A percentile compares a stretch with the other conserved stretches of the same genome.
Conservation (phyloP, 768 basidiomycete genomes). For the Rubroboletus satanas region DNA sequence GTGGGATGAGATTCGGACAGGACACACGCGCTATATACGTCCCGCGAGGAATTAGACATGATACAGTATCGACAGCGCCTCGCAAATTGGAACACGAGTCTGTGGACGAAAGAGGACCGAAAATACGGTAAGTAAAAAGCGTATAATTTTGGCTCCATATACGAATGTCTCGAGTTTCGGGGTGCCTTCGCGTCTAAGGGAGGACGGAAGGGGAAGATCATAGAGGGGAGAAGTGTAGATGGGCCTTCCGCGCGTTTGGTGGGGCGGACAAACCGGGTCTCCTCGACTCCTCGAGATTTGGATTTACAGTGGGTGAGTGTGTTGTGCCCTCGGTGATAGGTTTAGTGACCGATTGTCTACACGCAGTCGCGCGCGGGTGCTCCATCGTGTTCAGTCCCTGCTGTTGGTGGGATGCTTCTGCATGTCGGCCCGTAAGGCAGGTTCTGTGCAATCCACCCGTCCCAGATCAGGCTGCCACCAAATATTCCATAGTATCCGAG, state of each 20-base stretch:
- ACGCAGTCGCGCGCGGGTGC: too few relatives aligned
- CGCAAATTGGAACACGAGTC: not conserved
- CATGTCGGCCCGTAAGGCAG: not conserved
- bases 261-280: too few relatives aligned
- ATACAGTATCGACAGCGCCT: not conserved
- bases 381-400: too few relatives aligned
- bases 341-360: not conserved
- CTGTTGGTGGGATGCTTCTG: not conserved
- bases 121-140: not conserved
- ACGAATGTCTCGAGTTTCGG: not conserved
- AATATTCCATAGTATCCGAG: not conserved
- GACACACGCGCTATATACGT: not conserved
- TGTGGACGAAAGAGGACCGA: not conserved
- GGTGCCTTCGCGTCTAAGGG: too few relatives aligned
- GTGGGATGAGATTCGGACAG: conserved; percentile 2
- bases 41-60: not conserved
- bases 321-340: not conserved
- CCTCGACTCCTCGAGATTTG: too few relatives aligned
- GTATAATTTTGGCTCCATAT: not conserved
- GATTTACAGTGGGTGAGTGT: not conserved
- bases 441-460: not conserved
- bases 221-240: too few relatives aligned
- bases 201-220: too few relatives aligned
- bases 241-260: too few relatives aligned
- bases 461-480: too few relatives aligned